Evolutionary conservation across 495 filamentous ascomycete genomes (phyloP).

Genomic region (Parmelia sp.): DNA sequence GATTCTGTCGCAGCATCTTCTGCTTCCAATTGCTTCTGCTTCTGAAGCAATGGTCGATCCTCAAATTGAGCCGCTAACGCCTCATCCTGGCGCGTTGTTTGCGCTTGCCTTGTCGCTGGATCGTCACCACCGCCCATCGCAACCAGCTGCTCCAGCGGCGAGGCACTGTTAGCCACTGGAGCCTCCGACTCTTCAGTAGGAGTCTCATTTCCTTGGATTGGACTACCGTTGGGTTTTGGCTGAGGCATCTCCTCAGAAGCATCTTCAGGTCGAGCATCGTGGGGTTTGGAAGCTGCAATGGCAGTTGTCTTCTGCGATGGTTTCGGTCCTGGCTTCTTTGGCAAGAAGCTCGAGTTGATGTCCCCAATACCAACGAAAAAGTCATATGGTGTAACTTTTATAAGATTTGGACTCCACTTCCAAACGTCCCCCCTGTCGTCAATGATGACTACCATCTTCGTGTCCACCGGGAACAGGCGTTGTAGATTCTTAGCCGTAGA

Average conservation of each 20-base stretch:
- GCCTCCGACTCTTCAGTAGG: conserved; percentile 14
- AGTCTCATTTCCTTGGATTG: conserved; percentile 12
- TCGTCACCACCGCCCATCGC: conserved; percentile 71
- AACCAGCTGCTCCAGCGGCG: conserved; percentile 67
- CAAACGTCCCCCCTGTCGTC: conserved; percentile 98
- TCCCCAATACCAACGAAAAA: conserved; percentile 98
- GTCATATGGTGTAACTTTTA: conserved; percentile 91
- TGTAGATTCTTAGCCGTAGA: conserved; percentile 84
- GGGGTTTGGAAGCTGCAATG: conserved; percentile 22
- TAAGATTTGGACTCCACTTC: conserved; percentile 86
- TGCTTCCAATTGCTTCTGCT: conserved; percentile 81
- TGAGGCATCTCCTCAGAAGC: conserved; percentile 23
- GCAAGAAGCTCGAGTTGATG: conserved; percentile 96
- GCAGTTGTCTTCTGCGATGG: conserved; percentile 27
- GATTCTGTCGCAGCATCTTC: conserved; percentile 53
- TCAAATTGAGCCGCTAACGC: conserved; percentile 81
- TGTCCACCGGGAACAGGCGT: conserved; percentile 90
- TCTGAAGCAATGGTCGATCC: conserved; percentile 76
- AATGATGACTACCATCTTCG: conserved; percentile 98
- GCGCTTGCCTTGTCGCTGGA: conserved; percentile 60
- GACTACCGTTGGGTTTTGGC: conserved; percentile 12
- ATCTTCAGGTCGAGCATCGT: conserved; percentile 24
- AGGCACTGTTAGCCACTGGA: conserved; percentile 30
- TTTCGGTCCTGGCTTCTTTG: conserved; percentile 73
- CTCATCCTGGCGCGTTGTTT: conserved; percentile 76